Conservation (phyloP, 73 alveolate species). For the Tetrahymena thermophila region DNA sequence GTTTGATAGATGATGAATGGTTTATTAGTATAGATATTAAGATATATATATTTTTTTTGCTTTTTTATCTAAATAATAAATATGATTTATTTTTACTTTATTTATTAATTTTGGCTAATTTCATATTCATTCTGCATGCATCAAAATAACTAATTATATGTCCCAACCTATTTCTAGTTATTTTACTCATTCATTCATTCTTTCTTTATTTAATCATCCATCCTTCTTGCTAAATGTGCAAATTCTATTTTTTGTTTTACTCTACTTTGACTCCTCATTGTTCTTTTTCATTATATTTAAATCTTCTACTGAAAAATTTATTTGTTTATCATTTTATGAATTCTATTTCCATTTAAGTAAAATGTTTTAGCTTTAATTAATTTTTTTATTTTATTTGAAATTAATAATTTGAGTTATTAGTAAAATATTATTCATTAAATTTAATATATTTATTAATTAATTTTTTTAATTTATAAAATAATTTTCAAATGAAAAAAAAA, state of each 20-base stretch:
- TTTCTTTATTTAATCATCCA: background rate
- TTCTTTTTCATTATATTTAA: background rate
- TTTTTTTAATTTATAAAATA: no score
- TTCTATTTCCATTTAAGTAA: no score
- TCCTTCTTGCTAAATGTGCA: background rate
- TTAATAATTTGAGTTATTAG: no score
- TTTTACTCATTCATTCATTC: background rate
- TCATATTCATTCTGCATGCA: background rate
- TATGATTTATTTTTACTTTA: background rate
- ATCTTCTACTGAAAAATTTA: background rate
- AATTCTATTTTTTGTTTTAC: background rate
- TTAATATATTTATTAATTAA: no score
- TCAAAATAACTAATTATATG: background rate
- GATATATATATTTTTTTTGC: background rate
- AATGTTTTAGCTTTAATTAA: no score
- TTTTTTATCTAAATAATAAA: background rate
- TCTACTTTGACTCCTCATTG: background rate
- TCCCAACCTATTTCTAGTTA: background rate
- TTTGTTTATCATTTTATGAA: background rate
- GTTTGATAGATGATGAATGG: background rate
- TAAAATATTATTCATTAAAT: no score
- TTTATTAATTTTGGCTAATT: background rate
- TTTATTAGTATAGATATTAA: background rate
- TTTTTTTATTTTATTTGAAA: no score
- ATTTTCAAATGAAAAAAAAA: no score